These are phyloP conservation scores for Lentinula detonsa DNA, from an alignment of 768 basidiomycete genomes.

Conservation along the genomic window DNA sequence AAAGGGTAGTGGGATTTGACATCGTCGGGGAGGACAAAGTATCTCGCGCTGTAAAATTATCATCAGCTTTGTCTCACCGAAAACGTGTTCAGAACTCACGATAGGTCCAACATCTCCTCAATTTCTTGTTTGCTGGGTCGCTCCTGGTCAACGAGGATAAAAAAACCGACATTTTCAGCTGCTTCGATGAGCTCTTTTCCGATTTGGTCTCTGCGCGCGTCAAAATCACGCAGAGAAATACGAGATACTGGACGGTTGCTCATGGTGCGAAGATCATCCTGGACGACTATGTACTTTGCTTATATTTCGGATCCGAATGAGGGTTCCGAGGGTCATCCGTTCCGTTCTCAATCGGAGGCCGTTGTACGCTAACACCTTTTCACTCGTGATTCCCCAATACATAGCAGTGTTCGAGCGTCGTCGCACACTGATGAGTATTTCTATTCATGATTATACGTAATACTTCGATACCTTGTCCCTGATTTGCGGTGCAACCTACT, in stretches of 20 bases:
- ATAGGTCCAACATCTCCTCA: background rate
- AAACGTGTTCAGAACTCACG: background rate
- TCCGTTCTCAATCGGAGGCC: background rate
- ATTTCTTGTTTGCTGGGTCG: background rate
- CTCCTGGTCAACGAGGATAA: background rate
- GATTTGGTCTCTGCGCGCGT: background rate
- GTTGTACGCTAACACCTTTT: too few species aligned
- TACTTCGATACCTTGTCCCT: too few species aligned
- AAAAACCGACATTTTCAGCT: background rate
- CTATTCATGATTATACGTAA: too few species aligned
- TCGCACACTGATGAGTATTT: too few species aligned
- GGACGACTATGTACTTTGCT: background rate
- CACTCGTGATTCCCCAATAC: too few species aligned
- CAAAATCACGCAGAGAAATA: background rate
- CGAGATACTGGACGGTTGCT: background rate
- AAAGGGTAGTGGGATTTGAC: background rate
- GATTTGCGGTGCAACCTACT: too few species aligned
- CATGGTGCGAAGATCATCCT: background rate
- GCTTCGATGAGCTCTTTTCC: background rate
- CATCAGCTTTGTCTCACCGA: background rate
- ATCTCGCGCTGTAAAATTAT: background rate
- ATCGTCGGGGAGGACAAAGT: background rate
- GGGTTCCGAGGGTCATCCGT: background rate
- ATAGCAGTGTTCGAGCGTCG: too few species aligned
- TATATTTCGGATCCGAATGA: background rate